phyloP scores from a whole-genome alignment of 768 basidiomycete genomes.

The Leccinellum rugosiceps region DNA sequence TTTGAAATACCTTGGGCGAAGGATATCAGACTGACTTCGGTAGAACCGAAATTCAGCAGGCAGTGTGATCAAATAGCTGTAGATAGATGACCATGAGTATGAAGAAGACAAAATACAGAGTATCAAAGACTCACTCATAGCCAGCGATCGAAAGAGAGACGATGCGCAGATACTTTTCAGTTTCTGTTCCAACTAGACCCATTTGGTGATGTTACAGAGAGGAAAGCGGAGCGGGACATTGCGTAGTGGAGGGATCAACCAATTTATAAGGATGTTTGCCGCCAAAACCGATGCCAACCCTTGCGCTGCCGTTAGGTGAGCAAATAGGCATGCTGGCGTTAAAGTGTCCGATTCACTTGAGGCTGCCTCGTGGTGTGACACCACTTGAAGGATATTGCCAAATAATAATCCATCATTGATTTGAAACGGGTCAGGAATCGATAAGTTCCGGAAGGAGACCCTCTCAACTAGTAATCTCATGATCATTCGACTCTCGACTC shows the following conservation, averaged over 20 bases:
- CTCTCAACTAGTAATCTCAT: not conserved
- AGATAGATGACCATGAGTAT: not conserved
- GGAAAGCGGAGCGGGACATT: not conserved
- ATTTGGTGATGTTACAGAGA: constrained; percentile 4
- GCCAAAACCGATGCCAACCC: constrained; percentile 4
- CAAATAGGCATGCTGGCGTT: not conserved
- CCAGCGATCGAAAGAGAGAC: constrained; percentile 35
- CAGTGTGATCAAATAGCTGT: constrained; percentile 32
- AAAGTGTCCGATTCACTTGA: not conserved
- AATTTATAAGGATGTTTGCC: constrained; percentile 21
- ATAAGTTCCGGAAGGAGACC: not conserved
- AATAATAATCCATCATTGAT: constrained; percentile 1
- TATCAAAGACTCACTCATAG: constrained; percentile 33
- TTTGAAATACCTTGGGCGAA: constrained; percentile 32
- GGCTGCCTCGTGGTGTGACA: not conserved
- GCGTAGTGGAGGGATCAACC: not conserved
- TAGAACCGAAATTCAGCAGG: constrained; percentile 35
- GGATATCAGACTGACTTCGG: constrained; percentile 24
- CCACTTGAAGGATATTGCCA: not conserved
- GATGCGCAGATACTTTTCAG: constrained; percentile 34
- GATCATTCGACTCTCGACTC: not conserved
- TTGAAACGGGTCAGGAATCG: constrained; percentile 3
- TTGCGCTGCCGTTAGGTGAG: constrained; percentile 19
- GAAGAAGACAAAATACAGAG: not conserved
- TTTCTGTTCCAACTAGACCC: constrained; percentile 17